A percentile compares a stretch with the other conserved stretches of the same genome.
These are phyloP conservation scores for Ustilago shanxiensis DNA, from an alignment of 1,284 basidiomycete genomes.

Conservation along the genomic window DNA sequence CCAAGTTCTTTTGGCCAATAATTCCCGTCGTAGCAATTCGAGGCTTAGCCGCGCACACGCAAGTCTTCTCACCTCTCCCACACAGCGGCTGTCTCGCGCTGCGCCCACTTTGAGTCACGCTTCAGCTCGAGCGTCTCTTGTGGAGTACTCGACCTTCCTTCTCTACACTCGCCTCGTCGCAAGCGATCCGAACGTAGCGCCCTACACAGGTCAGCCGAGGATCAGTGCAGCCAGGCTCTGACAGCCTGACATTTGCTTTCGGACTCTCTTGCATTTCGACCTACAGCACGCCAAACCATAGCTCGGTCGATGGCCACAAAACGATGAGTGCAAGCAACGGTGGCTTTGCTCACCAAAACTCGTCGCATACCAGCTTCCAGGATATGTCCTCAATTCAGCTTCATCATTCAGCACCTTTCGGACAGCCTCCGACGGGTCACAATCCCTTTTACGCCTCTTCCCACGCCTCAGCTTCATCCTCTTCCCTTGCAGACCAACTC, in stretches of 20 bases:
- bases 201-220: no score
- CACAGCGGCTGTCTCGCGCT: no score
- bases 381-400: conserved; percentile 32
- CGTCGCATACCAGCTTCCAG: conserved; percentile 21
- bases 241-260: background rate
- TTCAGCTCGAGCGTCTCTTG: no score
- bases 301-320: background rate
- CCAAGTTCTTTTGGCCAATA: no score
- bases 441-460: conserved; percentile 42
- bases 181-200: background rate
- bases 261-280: background rate
- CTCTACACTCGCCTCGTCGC: background rate
- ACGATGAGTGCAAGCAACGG: conserved; percentile 33
- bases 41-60: background rate
- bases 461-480: conserved; percentile 46
- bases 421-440: conserved; percentile 18
- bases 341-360: conserved; percentile 19
- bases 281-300: conserved; percentile 3
- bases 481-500: conserved; percentile 43
- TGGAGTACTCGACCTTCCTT: no score
- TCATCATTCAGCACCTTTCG: conserved; percentile 25
- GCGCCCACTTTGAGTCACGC: no score
- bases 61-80: no score
- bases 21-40: no score
- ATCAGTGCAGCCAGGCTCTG: background rate